Conservation (phyloP, 441 rosid species). For the Arabidopsis lyrata region DNA sequence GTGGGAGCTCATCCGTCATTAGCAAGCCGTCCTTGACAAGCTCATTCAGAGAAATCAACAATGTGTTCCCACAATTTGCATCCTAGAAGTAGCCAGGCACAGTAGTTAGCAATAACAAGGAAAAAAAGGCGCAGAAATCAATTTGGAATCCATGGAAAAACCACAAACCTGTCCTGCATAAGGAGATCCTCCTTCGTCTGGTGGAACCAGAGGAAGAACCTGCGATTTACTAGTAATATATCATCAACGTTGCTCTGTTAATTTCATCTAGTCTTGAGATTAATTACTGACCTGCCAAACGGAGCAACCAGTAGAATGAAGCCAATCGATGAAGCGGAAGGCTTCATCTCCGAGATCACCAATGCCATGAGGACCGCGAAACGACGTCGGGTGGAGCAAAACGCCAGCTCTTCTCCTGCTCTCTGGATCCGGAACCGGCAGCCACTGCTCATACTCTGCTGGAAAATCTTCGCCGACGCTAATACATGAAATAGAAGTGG, state of each 20-base stretch:
- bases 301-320: slow-evolving; percentile 81
- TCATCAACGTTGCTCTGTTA: no score
- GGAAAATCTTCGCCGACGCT: slow-evolving; percentile 77
- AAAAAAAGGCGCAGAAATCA: background rate
- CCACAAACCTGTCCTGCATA: slow-evolving; percentile 85
- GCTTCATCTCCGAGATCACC: slow-evolving; percentile 91
- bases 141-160: background rate
- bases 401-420: slow-evolving; percentile 79
- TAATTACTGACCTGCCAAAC: slow-evolving; percentile 77
- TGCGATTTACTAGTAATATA: slow-evolving; percentile 35
- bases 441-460: slow-evolving; percentile 60
- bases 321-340: slow-evolving; percentile 89
- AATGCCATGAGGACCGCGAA: slow-evolving; percentile 79
- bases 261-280: no score
- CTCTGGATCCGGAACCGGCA: slow-evolving; percentile 55
- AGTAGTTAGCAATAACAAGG: background rate
- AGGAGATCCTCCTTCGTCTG: slow-evolving; percentile 85
- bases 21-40: slow-evolving; percentile 88
- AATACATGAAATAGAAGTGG: slow-evolving; percentile 33
- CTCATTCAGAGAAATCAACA: slow-evolving; percentile 93
- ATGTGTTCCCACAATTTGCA: slow-evolving; percentile 92
- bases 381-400: slow-evolving; percentile 94
- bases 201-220: slow-evolving; percentile 99
- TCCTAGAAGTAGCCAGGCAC: slow-evolving; percentile 54
- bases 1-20: slow-evolving; percentile 73